These are phyloP conservation scores for Eudorina sp. DNA, from an alignment of 139 green algal genomes.

Conservation along the genomic window DNA sequence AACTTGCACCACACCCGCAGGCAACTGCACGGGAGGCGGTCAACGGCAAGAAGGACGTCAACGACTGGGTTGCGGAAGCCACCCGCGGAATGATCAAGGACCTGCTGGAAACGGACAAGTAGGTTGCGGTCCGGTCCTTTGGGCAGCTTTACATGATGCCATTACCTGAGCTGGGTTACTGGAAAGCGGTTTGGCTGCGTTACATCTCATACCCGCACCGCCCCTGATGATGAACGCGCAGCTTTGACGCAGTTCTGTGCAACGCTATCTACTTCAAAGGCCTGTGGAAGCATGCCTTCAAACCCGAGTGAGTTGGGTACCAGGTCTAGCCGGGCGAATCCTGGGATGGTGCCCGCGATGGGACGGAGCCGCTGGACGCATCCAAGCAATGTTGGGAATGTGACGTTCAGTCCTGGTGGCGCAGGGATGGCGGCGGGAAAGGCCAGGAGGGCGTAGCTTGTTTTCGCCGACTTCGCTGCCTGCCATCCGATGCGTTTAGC, in stretches of 20 bases:
- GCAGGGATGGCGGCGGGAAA: too few relatives aligned
- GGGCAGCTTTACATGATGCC: too few relatives aligned
- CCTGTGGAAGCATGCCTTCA: constrained; percentile 48
- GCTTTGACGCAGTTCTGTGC: constrained; percentile 35
- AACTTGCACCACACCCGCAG: constrained; percentile 2
- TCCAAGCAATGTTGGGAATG: too few relatives aligned
- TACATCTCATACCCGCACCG: background rate
- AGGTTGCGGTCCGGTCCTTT: background rate
- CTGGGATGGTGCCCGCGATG: too few relatives aligned
- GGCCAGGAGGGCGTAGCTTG: too few relatives aligned
- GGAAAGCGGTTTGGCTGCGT: too few relatives aligned
- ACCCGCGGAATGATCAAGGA: constrained; percentile 37
- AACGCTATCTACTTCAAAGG: constrained; percentile 65
- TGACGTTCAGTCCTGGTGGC: too few relatives aligned
- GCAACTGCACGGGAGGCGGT: constrained; percentile 14
- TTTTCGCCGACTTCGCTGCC: too few relatives aligned
- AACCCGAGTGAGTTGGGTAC: constrained; percentile 36
- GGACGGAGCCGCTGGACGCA: too few relatives aligned
- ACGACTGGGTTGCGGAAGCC: constrained; percentile 29
- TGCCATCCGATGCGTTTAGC: too few relatives aligned
- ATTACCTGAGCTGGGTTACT: too few relatives aligned
- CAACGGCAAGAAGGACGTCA: constrained; percentile 23
- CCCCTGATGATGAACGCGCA: background rate
- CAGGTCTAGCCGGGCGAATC: too few relatives aligned
- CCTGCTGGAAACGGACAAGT: constrained; percentile 16